Conservation (phyloP, 2,329 filamentous ascomycete genomes). For the Cyclaneusma minus region DNA sequence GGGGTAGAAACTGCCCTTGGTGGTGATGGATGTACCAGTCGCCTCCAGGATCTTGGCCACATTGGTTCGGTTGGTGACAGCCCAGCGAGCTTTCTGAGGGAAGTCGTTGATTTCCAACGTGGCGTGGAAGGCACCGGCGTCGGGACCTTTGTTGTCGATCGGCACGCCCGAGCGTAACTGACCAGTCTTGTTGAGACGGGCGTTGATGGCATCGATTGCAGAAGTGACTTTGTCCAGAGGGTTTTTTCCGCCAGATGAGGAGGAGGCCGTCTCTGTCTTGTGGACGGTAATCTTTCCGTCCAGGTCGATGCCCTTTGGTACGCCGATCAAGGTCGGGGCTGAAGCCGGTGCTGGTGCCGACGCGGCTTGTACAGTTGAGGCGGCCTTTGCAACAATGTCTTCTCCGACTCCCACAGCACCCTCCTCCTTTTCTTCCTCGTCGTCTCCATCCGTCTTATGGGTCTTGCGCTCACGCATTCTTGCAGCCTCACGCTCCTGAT, state of each 20-base stretch:
- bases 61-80: constrained; percentile 95
- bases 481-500: constrained; percentile 79
- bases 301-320: constrained; percentile 41
- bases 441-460: constrained; percentile 74
- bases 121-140: constrained; percentile 91
- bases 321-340: constrained; percentile 22
- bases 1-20: constrained; percentile 84
- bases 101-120: constrained; percentile 99
- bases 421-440: constrained; percentile 64
- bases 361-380: constrained; percentile 47
- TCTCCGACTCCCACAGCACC: constrained; percentile 44
- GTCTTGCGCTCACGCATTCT: constrained; percentile 76
- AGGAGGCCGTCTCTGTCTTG: constrained; percentile 43
- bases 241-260: constrained; percentile 33
- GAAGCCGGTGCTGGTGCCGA: constrained; percentile 21
- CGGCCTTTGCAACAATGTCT: constrained; percentile 53
- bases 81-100: constrained; percentile 96
- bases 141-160: constrained; percentile 96
- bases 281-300: constrained; percentile 60
- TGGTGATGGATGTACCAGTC: constrained; percentile 91
- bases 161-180: constrained; percentile 84
- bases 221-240: constrained; percentile 75
- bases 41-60: constrained; percentile 95
- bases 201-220: constrained; percentile 85
- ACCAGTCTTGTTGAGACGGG: constrained; percentile 74